Evolutionary conservation across 2,329 filamentous ascomycete species (phyloP), one percentile per base, ranked within the genome.

Genomic region (Colletotrichum lini): DNA sequence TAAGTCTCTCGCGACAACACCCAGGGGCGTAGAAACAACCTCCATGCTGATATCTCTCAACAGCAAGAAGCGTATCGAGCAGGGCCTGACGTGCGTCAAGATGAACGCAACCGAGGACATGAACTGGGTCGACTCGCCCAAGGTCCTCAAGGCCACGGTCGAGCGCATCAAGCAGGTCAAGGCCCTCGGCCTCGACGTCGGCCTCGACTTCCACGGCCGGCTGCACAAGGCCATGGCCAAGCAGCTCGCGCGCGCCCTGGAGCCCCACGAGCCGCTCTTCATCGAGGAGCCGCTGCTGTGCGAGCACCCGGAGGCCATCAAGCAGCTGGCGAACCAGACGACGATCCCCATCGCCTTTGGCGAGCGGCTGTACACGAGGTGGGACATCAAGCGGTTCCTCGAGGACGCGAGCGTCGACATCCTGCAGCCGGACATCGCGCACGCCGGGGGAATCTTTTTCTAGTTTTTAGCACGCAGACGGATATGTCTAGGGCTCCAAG

Each of bases 91-190:
- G 7, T 83, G 86, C 12, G 85, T 92, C 65, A 93, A 93, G 78
- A 93, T 93, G 91, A 92, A 93, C 77, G 91, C 88, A 10, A 93
- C 91, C 2, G 90, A 90, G 77, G 91, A 92, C 74, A 77, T 92
- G 9, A 89, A 88, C 75, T 92, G 90, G 90, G 83, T 93, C 3
- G 91, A 93, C 78, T 89, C 88, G 13, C 91, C 91, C 2, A 81
- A 84, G 0, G 82, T 84, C 0, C 81, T 93, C 0, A 82, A 89
- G 56, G 82, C 86, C 5, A 88, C 87, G 52, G 88, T 93, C 4
- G 87, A 91, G 70, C 85, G 91, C 13, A 81, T 93, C 9, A 87
- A 89, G 77, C 84, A 85, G 0, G 91, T 93, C 40, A 92, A 92
- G 78, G 82, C 83, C 0, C 80, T 92, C 0, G 90, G 90, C 2